A percentile compares a stretch with the other conserved stretches of the same genome.
Evolutionary conservation across 345 rosid genomes (phyloP).

Genomic region (Eucalyptus polybractea): DNA sequence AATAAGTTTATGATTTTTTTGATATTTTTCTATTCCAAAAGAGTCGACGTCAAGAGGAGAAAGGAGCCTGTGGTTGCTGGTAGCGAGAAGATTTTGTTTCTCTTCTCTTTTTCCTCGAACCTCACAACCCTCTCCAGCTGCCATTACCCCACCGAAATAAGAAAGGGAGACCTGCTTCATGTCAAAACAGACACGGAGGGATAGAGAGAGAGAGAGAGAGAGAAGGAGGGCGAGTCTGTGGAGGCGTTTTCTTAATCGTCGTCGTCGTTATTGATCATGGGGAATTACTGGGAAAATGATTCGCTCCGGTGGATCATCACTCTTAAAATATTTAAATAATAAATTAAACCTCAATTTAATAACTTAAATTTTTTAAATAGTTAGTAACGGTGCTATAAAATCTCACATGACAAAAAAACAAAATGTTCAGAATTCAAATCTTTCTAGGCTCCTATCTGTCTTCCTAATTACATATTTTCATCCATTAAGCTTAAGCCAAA

Average conservation of each 20-base stretch:
- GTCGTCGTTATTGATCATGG: not conserved
- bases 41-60: not conserved
- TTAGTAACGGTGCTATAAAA: fast-evolving
- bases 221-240: not conserved
- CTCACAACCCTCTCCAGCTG: not conserved
- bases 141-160: not conserved
- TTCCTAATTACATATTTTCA: too few relatives aligned
- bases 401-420: not conserved
- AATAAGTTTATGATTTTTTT: too few relatives aligned
- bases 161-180: not conserved
- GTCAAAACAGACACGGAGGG: not conserved
- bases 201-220: not conserved
- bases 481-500: too few relatives aligned
- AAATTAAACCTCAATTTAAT: too few relatives aligned
- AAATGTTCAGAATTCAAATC: too few relatives aligned
- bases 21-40: too few relatives aligned
- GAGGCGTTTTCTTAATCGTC: not conserved
- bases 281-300: not conserved
- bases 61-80: not conserved
- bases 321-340: too few relatives aligned
- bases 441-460: too few relatives aligned
- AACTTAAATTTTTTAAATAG: too few relatives aligned
- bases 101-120: not conserved
- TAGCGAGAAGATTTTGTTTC: too few relatives aligned
- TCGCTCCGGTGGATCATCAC: not conserved